Conservation (phyloP, 2,329 filamentous ascomycete genomes). For the Beauveria brongniartii region DNA sequence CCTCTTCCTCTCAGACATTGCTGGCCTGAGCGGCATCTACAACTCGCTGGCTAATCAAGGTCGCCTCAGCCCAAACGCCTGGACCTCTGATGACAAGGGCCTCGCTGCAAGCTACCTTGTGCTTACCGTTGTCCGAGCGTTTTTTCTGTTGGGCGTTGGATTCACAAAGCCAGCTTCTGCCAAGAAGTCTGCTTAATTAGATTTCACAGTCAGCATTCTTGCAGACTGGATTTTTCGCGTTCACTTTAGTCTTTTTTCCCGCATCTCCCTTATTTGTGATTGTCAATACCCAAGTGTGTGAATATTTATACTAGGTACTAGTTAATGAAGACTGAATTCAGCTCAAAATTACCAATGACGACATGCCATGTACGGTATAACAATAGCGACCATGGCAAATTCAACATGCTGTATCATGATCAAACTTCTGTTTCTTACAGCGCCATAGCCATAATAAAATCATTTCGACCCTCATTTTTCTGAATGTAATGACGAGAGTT, state of each 20-base stretch:
- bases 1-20: conserved; percentile 17
- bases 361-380: neutral
- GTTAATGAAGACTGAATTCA: no score
- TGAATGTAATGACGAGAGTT: no score
- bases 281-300: neutral
- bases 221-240: no score
- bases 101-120: conserved; percentile 10
- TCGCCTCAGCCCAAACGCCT: conserved; percentile 9
- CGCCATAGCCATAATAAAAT: neutral
- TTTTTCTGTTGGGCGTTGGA: conserved; percentile 15
- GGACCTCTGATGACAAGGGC: conserved; percentile 15
- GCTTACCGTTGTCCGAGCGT: conserved; percentile 12
- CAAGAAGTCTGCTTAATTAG: conserved; percentile 5
- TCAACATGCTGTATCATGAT: neutral
- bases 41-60: conserved; percentile 12
- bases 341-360: neutral
- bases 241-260: no score
- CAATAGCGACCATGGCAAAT: neutral
- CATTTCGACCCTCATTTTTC: neutral
- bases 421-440: neutral
- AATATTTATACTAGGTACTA: no score
- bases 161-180: neutral
- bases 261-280: neutral
- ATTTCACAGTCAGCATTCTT: neutral
- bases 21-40: conserved; percentile 14